phyloP scores from a whole-genome alignment of 805 yeast genomes.

The Kockiozyma suomiensis region DNA sequence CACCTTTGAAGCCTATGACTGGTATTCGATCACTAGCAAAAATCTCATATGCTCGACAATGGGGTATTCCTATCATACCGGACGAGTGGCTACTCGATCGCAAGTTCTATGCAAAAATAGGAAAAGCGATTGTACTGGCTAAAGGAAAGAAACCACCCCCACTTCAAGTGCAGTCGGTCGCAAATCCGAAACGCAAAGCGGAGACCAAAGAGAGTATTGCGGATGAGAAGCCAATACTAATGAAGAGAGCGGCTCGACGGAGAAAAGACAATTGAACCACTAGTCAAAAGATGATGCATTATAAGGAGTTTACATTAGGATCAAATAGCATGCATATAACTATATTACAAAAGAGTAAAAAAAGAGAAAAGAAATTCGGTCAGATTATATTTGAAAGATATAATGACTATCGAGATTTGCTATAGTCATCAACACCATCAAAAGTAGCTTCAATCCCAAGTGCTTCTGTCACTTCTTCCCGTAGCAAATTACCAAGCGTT shows the following conservation, averaged over 20 bases:
- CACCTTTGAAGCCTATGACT: conserved; percentile 2
- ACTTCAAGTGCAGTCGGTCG: neutral
- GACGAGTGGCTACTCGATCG: conserved; percentile 42
- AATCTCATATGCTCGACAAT: conserved; percentile 41
- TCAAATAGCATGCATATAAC: neutral
- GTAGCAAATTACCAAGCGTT: conserved; percentile 53
- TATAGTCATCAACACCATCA: conserved; percentile 34
- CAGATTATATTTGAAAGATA: neutral
- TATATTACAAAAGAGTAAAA: neutral
- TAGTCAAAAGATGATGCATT: neutral
- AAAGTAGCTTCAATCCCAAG: conserved; percentile 31
- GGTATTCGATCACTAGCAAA: conserved; percentile 34
- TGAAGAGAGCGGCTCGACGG: neutral
- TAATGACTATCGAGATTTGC: conserved; percentile 9
- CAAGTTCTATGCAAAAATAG: neutral
- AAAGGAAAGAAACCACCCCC: neutral
- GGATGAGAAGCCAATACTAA: neutral
- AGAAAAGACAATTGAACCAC: neutral
- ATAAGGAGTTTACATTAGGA: neutral
- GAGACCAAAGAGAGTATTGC: neutral
- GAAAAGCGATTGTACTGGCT: neutral
- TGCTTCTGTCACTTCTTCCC: conserved; percentile 48
- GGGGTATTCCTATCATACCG: conserved; percentile 46
- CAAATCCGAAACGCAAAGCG: neutral
- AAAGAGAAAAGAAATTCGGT: neutral